Base-by-base conservation (phyloP, 2,329 filamentous ascomycete species). In the Fusarium kyushuense region DNA sequence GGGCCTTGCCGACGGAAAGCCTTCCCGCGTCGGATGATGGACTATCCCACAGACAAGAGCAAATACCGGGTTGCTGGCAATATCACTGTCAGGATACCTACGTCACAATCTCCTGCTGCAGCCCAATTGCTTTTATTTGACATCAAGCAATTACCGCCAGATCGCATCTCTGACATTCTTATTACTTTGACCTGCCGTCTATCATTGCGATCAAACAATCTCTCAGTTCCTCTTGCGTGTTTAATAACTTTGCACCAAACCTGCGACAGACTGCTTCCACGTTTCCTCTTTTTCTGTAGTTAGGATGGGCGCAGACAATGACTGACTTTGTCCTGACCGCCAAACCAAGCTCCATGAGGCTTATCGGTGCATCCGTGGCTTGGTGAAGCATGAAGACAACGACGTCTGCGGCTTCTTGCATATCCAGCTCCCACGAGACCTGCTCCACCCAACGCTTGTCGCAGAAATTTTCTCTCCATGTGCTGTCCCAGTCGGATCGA, bases 351-450 rank as follows among this genome's bases (percentile, higher is more conserved):
- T 91, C 89, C 43, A 90, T 76, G 71, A 91, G 75, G 33, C 84
- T 88, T 27, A 90, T 81, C 2, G 86, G 85, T 10, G 87, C 86
- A 46, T 80, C 77, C 0, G 85, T 87, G 4, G 66, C 76, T 2
- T 81, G 78, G 45, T 86, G 82, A 57, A 90, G 87, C 74, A 85
- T 88, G 54, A 90, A 79, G 25, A 85, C 84, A 9, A 90, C 77
- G 7, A 90, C 71, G 67, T 84, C 81, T 0, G 86, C 85, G 2
- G 65, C 63, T 16, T 86, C 83, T 65, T 87, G 84, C 75, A 82
- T 86, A 17, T 83, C 79, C 3, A 90, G 79, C 78, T 91, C 89
- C 88, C 89, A 91, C 30, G 82, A 76, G 0, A 87, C 82, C 73
- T 91, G 89, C 38, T 83, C 76, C 11, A 75, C 75, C 76, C 86